phyloP scores from a whole-genome alignment of 148 eudicot species.

The Amaranthus hypochondriacus region DNA sequence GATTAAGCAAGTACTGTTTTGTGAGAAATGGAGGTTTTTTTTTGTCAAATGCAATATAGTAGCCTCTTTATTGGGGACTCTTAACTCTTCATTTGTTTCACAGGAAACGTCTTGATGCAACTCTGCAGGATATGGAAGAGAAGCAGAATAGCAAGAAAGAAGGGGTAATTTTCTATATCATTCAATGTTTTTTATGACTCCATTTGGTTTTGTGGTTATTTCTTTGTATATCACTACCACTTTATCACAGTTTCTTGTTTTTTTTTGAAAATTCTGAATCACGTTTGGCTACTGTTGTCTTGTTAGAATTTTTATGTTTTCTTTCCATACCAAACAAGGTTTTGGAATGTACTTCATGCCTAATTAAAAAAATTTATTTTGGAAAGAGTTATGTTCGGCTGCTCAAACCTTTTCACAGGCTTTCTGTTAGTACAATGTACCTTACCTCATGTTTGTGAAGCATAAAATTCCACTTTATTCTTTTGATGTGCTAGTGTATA shows the following conservation, averaged over 20 bases:
- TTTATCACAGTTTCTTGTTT: neutral
- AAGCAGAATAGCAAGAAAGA: slow-evolving; percentile 95
- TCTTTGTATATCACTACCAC: neutral
- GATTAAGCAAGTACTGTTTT: too few relatives aligned
- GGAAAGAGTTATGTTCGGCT: too few relatives aligned
- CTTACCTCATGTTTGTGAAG: too few relatives aligned
- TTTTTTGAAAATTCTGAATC: neutral
- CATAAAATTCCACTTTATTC: too few relatives aligned
- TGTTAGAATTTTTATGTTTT: too few relatives aligned
- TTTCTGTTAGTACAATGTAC: too few relatives aligned
- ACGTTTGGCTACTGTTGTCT: neutral
- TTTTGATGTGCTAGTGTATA: too few relatives aligned
- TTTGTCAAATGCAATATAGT: neutral
- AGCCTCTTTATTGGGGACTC: neutral
- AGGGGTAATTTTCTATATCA: slow-evolving; percentile 41
- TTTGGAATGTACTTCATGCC: neutral
- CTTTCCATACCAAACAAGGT: neutral
- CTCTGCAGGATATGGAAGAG: slow-evolving; percentile 85
- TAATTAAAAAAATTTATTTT: too few relatives aligned
- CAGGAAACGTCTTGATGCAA: slow-evolving; percentile 91
- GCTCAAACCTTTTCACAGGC: too few relatives aligned
- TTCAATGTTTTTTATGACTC: neutral
- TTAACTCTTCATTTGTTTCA: slow-evolving; percentile 7
- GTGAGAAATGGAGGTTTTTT: neutral
- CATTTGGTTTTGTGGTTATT: neutral